Conservation (phyloP, 1,284 basidiomycete genomes). For the Ganoderma lingzhi region DNA sequence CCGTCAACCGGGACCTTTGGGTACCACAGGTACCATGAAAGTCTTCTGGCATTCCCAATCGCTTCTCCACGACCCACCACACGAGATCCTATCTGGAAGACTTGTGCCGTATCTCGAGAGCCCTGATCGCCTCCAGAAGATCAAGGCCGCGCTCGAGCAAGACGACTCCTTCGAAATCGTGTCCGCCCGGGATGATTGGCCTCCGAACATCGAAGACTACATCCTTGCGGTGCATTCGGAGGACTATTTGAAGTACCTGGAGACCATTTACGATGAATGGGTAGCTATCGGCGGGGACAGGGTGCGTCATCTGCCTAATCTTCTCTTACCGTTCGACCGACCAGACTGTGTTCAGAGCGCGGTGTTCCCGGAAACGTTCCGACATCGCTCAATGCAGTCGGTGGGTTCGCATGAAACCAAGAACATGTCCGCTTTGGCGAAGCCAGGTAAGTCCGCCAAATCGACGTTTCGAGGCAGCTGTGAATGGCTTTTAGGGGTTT, state of each 20-base stretch:
- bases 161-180: conserved; percentile 33
- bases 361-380: conserved; percentile 46
- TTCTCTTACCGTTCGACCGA: not conserved
- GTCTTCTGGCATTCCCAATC: conserved; percentile 35
- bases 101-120: conserved; percentile 43
- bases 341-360: conserved; percentile 32
- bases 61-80: conserved; percentile 43
- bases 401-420: conserved; percentile 13
- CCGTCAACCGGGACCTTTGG: not conserved
- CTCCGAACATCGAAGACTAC: conserved; percentile 23
- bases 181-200: conserved; percentile 27
- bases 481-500: conserved; percentile 39
- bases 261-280: conserved; percentile 43
- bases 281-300: conserved; percentile 42
- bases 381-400: conserved; percentile 34
- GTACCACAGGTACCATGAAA: conserved; percentile 32
- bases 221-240: conserved; percentile 35
- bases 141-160: conserved; percentile 38
- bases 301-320: conserved; percentile 27
- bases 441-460: conserved; percentile 37
- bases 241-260: conserved; percentile 43
- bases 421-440: conserved; percentile 37
- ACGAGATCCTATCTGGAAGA: conserved; percentile 44
- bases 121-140: conserved; percentile 39
- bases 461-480: not conserved